phyloP scores from a whole-genome alignment of 176 grass and related monocot genomes.

The Pontederia paniculata region DNA sequence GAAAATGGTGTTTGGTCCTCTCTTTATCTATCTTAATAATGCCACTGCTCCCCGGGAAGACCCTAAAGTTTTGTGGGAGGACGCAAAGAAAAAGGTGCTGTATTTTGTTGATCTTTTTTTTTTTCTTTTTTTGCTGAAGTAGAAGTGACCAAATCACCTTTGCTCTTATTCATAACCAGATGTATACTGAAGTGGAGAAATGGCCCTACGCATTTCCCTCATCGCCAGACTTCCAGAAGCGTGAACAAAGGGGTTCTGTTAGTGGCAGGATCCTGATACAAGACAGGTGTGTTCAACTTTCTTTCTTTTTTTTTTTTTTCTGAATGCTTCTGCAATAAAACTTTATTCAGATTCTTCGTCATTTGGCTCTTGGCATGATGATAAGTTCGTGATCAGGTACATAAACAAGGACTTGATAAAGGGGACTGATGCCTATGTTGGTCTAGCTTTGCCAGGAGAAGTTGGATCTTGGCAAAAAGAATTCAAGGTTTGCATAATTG shows the following conservation, averaged over 20 bases:
- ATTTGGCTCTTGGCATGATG: too few species aligned
- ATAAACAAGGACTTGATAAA: too few species aligned
- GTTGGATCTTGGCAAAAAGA: too few species aligned
- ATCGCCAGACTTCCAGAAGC: slow-evolving; percentile 70
- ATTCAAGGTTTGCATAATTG: too few species aligned
- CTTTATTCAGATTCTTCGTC: too few species aligned
- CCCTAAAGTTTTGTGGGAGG: slow-evolving; percentile 61
- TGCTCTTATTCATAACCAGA: slow-evolving; percentile 28
- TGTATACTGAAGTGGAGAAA: slow-evolving; percentile 49
- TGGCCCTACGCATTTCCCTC: slow-evolving; percentile 68
- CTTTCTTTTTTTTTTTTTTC: too few species aligned
- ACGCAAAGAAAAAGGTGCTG: slow-evolving; percentile 78
- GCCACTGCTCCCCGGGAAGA: slow-evolving; percentile 34
- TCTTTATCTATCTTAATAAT: slow-evolving; percentile 83
- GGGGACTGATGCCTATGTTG: too few species aligned
- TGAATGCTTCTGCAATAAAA: too few species aligned
- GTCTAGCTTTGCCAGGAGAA: too few species aligned
- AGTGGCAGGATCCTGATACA: background rate
- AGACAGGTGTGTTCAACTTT: too few species aligned
- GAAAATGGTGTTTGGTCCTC: slow-evolving; percentile 86
- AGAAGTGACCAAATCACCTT: slow-evolving; percentile 4
- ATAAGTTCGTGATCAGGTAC: too few species aligned
- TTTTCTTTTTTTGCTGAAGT: slow-evolving; percentile 7
- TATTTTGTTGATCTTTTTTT: too few species aligned
- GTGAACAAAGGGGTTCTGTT: slow-evolving; percentile 49